Evolutionary conservation across 106 monocot species (phyloP).

Genomic region (Hemerocallis citrina): DNA sequence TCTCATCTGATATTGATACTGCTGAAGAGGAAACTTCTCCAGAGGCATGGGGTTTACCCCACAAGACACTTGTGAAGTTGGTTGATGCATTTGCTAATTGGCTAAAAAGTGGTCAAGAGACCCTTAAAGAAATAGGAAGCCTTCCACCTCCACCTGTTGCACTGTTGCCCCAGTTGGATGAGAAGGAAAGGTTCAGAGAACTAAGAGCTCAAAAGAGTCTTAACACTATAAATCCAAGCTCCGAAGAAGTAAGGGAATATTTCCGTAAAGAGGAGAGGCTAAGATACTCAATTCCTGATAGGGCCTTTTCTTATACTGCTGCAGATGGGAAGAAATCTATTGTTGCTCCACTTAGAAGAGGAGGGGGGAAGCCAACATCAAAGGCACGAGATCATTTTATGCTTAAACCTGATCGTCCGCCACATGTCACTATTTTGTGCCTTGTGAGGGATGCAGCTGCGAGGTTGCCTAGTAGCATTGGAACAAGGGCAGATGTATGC

Average conservation of each 20-base stretch:
- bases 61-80: conserved; percentile 93
- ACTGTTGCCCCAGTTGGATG: conserved; percentile 39
- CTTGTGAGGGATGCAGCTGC: conserved; percentile 93
- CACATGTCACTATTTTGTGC: conserved; percentile 94
- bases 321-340: conserved; percentile 79
- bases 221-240: conserved; percentile 67
- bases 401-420: conserved; percentile 81
- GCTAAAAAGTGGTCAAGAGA: conserved; percentile 89
- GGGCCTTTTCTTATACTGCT: conserved; percentile 87
- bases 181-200: conserved; percentile 92
- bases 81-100: conserved; percentile 99
- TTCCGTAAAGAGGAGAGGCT: conserved; percentile 73
- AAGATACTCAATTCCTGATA: conserved; percentile 84
- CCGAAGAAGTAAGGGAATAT: conserved; percentile 78
- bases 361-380: conserved; percentile 94
- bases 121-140: conserved; percentile 83
- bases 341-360: conserved; percentile 90
- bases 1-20: conserved; percentile 27
- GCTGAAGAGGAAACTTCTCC: conserved; percentile 83
- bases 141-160: conserved; percentile 71
- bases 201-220: conserved; percentile 91
- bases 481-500: conserved; percentile 96
- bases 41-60: conserved; percentile 88
- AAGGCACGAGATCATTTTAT: conserved; percentile 96
- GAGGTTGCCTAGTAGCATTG: conserved; percentile 87